Base-by-base conservation (phyloP, 2,329 filamentous ascomycete species). In the Fusarium domesticum region DNA sequence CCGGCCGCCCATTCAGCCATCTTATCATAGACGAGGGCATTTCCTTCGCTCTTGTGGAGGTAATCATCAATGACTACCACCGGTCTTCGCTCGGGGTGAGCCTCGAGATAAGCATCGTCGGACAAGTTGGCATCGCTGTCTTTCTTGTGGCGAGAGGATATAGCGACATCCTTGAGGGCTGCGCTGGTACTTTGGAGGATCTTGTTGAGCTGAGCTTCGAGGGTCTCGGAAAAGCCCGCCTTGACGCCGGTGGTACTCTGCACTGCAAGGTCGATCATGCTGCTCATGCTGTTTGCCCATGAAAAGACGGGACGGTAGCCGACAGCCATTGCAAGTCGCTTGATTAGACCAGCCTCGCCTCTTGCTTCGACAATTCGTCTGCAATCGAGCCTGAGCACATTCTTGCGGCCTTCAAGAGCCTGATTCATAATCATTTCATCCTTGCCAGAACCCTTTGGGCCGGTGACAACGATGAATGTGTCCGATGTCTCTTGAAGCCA, bases 181-280 rank as follows among this genome's bases (percentile, higher is more conserved):
- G 78, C 78, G 0, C 87, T 83, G 0, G 91, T 89, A 28, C 87
- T 95, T 59, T 89, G 86, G 69, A 89, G 83, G 37, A 97, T 96
- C 68, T 96, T 96, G 64, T 80, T 83, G 14, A 97, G 71, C 59
- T 97, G 91, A 0, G 87, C 84, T 62, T 96, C 92, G 19, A 96
- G 72, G 0, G 90, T 96, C 64, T 96, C 92, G 0, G 89, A 95
- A 63, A 97, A 96, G 6, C 91, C 91, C 6, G 90, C 87, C 69
- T 97, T 96, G 45, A 95, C 87, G 11, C 92, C 92, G 16, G 92
- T 95, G 11, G 93, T 93, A 57, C 91, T 88, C 64, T 96, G 92
- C 1, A 93, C 89, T 17, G 92, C 93, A 30, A 97, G 78, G 58
- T 97, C 93, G 52, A 96, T 76, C 69, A 96, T 81, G 64, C 90